phyloP scores from a whole-genome alignment of 148 eudicot genomes.

The Nepenthes gracilis region DNA sequence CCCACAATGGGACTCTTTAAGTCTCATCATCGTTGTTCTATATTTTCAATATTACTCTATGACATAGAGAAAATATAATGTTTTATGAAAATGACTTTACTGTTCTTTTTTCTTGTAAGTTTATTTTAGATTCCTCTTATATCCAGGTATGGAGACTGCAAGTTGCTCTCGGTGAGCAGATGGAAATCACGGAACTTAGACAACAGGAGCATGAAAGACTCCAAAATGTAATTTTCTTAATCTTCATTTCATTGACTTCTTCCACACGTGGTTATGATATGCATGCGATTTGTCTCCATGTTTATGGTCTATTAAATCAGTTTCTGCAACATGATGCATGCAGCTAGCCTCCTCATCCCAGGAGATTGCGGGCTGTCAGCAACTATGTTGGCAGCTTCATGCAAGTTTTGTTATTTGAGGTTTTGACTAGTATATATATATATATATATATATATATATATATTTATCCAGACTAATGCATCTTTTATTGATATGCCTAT shows the following conservation, averaged over 20 bases:
- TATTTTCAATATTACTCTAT: no score
- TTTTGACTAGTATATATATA: no score
- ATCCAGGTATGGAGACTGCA: constrained; percentile 86
- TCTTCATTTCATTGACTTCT: not conserved
- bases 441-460: no score
- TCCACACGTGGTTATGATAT: constrained; percentile 1
- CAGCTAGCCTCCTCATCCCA: not conserved
- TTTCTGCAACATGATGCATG: not conserved
- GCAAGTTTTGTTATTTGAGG: no score
- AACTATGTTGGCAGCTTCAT: no score
- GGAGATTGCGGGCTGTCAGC: no score
- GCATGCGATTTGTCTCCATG: not conserved
- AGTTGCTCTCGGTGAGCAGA: constrained; percentile 96
- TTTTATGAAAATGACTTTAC: not conserved
- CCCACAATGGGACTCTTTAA: no score
- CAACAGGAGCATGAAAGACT: constrained; percentile 88
- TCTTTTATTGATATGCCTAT: no score
- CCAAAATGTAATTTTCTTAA: constrained; percentile 54
- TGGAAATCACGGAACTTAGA: constrained; percentile 75
- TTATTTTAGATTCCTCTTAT: no score
- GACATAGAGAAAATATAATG: no score
- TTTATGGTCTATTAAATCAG: not conserved
- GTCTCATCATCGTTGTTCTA: no score
- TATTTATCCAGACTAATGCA: no score
- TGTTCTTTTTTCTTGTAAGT: constrained; percentile 5